phyloP scores from a whole-genome alignment of 768 basidiomycete species.

The Neoboletus brunneissimus region DNA sequence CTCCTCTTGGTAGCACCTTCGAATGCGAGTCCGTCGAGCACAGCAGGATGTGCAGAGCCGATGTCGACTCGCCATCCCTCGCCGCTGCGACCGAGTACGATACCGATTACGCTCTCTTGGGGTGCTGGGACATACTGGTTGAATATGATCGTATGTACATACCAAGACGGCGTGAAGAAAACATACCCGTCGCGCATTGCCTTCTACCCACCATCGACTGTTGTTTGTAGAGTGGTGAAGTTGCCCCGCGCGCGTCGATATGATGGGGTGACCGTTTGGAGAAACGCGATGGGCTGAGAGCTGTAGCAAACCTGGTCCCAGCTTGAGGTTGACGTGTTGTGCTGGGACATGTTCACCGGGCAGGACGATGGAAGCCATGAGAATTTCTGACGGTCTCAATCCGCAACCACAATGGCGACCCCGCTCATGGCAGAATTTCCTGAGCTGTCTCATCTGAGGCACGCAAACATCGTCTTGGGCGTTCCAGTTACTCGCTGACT shows the following conservation, averaged over 20 bases:
- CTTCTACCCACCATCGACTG: conserved; percentile 87
- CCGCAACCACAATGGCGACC: conserved; percentile 25
- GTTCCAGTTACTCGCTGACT: conserved; percentile 8
- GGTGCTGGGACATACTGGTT: conserved; percentile 84
- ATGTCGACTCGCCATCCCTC: conserved; percentile 95
- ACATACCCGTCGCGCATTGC: conserved; percentile 78
- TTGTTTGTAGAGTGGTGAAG: conserved; percentile 69
- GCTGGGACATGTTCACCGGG: conserved; percentile 80
- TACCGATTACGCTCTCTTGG: conserved; percentile 87
- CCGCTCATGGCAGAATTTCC: conserved; percentile 64
- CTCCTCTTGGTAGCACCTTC: conserved; percentile 95
- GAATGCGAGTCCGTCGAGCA: conserved; percentile 88
- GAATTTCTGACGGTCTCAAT: conserved; percentile 2
- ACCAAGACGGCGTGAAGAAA: neutral
- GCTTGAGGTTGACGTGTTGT: conserved; percentile 75
- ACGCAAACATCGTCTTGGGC: conserved; percentile 27
- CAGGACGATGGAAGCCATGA: conserved; percentile 59
- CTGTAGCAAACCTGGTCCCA: conserved; percentile 80
- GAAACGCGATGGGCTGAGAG: conserved; percentile 32
- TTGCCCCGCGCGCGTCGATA: conserved; percentile 67
- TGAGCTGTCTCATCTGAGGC: conserved; percentile 73
- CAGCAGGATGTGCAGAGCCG: conserved; percentile 81
- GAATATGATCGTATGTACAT: neutral
- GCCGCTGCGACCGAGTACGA: conserved; percentile 74
- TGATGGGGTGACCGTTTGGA: conserved; percentile 25